Evolutionary conservation across 495 filamentous ascomycete species (phyloP).

Genomic region (Neurospora tetrasperma): DNA sequence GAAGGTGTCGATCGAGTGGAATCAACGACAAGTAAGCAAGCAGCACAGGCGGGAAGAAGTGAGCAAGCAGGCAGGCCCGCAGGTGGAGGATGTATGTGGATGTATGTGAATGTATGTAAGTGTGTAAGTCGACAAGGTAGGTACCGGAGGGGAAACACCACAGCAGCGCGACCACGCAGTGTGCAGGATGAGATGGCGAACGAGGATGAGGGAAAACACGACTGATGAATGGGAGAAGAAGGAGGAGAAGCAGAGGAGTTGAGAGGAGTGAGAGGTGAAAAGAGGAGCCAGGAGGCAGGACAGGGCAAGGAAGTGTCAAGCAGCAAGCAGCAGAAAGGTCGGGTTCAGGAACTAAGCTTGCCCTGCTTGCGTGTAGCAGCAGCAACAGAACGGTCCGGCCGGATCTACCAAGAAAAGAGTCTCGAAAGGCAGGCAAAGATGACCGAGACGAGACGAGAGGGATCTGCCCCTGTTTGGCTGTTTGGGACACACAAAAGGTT

Average conservation of each 20-base stretch:
- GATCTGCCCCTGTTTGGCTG: too few species aligned
- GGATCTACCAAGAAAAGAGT: not conserved
- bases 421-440: not conserved
- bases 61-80: slow-evolving; percentile 6
- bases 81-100: slow-evolving; percentile 6
- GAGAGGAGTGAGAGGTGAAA: slow-evolving; percentile 3
- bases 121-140: slow-evolving; percentile 4
- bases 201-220: slow-evolving; percentile 10
- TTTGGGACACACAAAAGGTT: too few species aligned
- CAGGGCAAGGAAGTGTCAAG: not conserved
- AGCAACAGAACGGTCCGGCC: not conserved
- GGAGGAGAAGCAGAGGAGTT: slow-evolving; percentile 9
- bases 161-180: slow-evolving; percentile 27
- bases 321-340: not conserved
- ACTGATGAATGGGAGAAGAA: slow-evolving; percentile 6
- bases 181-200: slow-evolving; percentile 17
- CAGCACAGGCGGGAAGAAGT: slow-evolving; percentile 2
- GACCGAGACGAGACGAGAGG: too few species aligned
- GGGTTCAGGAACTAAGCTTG: too few species aligned
- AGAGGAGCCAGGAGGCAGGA: slow-evolving; percentile 3
- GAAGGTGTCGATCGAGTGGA: slow-evolving; percentile 25
- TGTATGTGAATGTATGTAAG: not conserved
- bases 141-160: slow-evolving; percentile 18
- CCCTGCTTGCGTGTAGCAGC: too few species aligned
- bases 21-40: slow-evolving; percentile 5